Evolutionary conservation across 2,329 filamentous ascomycete species (phyloP).

Genomic region (Fusarium duplospermum): DNA sequence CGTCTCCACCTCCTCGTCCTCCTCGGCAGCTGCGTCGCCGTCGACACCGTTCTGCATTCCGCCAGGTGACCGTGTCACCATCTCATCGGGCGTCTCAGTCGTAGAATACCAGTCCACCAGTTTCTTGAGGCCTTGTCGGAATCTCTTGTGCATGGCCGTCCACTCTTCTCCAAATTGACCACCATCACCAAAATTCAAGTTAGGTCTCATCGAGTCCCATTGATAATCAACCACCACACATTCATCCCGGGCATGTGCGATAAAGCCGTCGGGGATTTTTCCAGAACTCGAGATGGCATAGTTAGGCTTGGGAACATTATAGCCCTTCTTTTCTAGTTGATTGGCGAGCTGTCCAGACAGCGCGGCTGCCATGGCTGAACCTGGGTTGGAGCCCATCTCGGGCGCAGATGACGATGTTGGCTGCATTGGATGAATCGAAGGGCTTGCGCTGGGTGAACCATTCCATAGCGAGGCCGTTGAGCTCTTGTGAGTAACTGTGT

Average conservation of each 20-base stretch:
- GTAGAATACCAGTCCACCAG: slow-evolving; percentile 86
- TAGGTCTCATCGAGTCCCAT: slow-evolving; percentile 90
- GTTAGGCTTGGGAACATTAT: slow-evolving; percentile 80
- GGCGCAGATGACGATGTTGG: slow-evolving; percentile 33
- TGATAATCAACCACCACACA: slow-evolving; percentile 91
- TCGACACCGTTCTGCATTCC: slow-evolving; percentile 45
- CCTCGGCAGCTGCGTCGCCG: slow-evolving; percentile 49
- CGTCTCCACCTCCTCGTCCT: slow-evolving; percentile 76
- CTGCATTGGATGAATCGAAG: slow-evolving; percentile 33
- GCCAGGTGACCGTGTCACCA: slow-evolving; percentile 55
- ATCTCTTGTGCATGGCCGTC: slow-evolving; percentile 93
- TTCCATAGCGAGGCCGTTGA: slow-evolving; percentile 49
- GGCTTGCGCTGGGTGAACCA: slow-evolving; percentile 45
- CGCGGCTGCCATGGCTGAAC: slow-evolving; percentile 50
- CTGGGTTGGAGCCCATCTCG: slow-evolving; percentile 42
- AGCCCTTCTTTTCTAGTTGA: slow-evolving; percentile 58
- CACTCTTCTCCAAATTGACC: slow-evolving; percentile 93
- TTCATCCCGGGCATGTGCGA: slow-evolving; percentile 88
- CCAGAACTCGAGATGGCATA: slow-evolving; percentile 86
- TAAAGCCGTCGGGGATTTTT: slow-evolving; percentile 87
- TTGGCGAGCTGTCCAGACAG: slow-evolving; percentile 47
- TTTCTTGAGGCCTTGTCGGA: slow-evolving; percentile 80
- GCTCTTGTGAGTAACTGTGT: slow-evolving; percentile 32
- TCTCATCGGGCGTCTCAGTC: slow-evolving; percentile 62
- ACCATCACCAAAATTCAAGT: slow-evolving; percentile 86